Conservation (phyloP, 2,329 filamentous ascomycete genomes). For the Cordyceps cateniannulata region DNA sequence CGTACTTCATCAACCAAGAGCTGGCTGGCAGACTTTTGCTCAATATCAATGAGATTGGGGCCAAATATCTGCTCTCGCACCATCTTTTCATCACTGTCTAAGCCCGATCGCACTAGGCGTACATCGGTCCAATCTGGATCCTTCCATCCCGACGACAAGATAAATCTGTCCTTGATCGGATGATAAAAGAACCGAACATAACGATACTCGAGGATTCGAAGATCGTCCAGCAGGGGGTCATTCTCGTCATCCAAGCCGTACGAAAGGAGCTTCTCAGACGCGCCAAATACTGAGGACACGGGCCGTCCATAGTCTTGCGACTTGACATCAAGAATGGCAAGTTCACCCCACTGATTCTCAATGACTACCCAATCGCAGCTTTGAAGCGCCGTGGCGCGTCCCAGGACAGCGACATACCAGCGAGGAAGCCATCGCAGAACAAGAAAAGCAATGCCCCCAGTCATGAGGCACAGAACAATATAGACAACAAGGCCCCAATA, state of each 20-base stretch:
- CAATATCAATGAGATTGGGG: constrained; percentile 83
- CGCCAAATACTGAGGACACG: constrained; percentile 60
- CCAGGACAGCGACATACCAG: constrained; percentile 74
- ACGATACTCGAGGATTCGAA: constrained; percentile 81
- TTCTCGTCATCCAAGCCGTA: constrained; percentile 52
- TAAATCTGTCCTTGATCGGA: constrained; percentile 80
- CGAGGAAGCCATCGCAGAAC: constrained; percentile 84
- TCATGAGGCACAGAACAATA: constrained; percentile 60
- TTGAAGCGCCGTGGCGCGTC: constrained; percentile 59
- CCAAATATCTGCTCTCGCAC: constrained; percentile 83
- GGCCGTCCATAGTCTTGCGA: constrained; percentile 46
- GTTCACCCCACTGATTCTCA: constrained; percentile 97
- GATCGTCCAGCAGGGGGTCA: constrained; percentile 67
- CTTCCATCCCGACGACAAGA: constrained; percentile 85
- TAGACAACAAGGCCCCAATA: constrained; percentile 63
- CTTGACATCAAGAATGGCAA: constrained; percentile 66
- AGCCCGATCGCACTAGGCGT: constrained; percentile 64
- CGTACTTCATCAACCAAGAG: constrained; percentile 80
- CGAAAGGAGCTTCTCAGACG: constrained; percentile 52
- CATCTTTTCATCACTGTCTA: constrained; percentile 84
- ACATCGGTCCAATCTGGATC: constrained; percentile 84
- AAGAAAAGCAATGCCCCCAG: constrained; percentile 74
- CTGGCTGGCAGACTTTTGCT: constrained; percentile 77
- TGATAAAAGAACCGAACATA: constrained; percentile 93
- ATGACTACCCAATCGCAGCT: constrained; percentile 88